These are phyloP conservation scores for Wolfiporia cocos DNA, from an alignment of 1,284 basidiomycete genomes.

Conservation along the genomic window DNA sequence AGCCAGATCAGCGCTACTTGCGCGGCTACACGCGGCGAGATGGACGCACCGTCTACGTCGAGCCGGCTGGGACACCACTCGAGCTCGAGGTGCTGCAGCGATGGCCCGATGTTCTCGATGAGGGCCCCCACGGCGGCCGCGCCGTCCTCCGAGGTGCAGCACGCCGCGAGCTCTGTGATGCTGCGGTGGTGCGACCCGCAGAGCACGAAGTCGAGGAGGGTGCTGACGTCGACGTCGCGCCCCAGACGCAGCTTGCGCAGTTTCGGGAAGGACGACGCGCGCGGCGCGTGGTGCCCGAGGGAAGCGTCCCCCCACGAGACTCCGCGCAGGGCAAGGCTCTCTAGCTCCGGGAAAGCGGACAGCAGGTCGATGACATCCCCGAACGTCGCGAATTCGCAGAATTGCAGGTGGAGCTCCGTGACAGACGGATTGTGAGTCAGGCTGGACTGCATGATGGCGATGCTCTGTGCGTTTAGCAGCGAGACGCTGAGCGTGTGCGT, in stretches of 20 bases:
- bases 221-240: constrained; percentile 16
- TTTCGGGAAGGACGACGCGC: not conserved
- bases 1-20: too few species aligned
- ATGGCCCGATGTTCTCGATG: constrained; percentile 14
- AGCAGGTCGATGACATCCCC: constrained; percentile 21
- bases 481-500: constrained; percentile 17
- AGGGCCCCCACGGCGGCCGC: constrained; percentile 19
- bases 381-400: constrained; percentile 23
- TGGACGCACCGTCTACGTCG: too few species aligned
- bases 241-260: constrained; percentile 15
- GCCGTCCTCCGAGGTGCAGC: constrained; percentile 19
- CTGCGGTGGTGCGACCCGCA: constrained; percentile 13
- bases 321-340: constrained; percentile 16
- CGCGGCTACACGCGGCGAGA: too few species aligned
- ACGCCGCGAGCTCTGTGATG: constrained; percentile 14
- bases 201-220: constrained; percentile 20
- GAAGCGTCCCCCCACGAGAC: constrained; percentile 17
- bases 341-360: constrained; percentile 20
- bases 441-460: constrained; percentile 9
- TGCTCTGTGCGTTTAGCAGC: constrained; percentile 14
- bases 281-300: not conserved
- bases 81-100: constrained; percentile 19
- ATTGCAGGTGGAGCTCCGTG: constrained; percentile 18
- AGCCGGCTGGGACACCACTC: constrained; percentile 21
- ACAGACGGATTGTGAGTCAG: constrained; percentile 13